Evolutionary conservation across 106 monocot genomes (phyloP), one percentile per base, ranked within the genome.

Genomic region (Triglochin maritima): DNA sequence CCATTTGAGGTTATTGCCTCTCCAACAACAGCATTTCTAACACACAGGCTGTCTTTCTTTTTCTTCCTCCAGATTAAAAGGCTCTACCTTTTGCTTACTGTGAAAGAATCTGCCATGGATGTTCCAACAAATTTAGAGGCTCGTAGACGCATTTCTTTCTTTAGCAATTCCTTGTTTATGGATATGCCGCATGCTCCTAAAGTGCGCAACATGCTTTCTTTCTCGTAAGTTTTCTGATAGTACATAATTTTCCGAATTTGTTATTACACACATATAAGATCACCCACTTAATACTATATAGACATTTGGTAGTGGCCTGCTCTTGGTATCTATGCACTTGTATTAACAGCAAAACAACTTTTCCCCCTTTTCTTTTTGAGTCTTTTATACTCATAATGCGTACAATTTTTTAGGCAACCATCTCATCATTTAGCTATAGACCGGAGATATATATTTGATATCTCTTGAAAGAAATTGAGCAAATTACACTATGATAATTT

Each of bases 121-220:
- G 91, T 87, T 9, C 91, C 91, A 57, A 75, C 87, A 10, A 87
- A 87, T 60, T 57, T 92, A 17, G 85, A 87, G 67, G 87, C 92
- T 7, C 71, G 85, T 76, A 78, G 85, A 46, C 76, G 92, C 2
- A 81, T 92, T 74, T 56, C 87, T 63, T 92, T 82, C 53, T 87
- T 92, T 63, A 75, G 71, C 57, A 92, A 86, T 67, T 94, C 89
- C 63, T 76, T 94, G 11, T 89, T 90, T 81, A 90, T 94, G 94
- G 76, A 83, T 50, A 94, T 94, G 89, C 89, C 89, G 53, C 49
- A 82, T 73, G 84, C 91, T 60, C 94, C 94, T 2, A 90, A 94
- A 94, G 90, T 90, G 52, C 80, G 85, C 10, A 82, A 81, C 70
- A 94, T 94, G 94, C 79, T 94, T 70, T 90, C 94, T 9, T 94